A percentile compares a stretch with the other conserved stretches of the same genome.
phyloP scores from a whole-genome alignment of 2,329 filamentous ascomycete species.

The Geosmithia morbida region DNA sequence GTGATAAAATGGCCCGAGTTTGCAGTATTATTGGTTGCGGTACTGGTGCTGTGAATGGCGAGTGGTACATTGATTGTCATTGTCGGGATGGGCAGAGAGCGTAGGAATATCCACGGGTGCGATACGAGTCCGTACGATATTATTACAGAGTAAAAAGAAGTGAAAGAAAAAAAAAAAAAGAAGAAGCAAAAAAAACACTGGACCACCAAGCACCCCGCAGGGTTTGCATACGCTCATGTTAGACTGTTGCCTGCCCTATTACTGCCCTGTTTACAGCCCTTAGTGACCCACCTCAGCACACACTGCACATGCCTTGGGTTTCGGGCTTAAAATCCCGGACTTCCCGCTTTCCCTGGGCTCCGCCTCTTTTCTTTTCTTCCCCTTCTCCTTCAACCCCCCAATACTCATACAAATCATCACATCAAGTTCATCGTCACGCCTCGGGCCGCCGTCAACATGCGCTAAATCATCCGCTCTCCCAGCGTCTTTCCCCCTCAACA shows the following conservation, averaged over 20 bases:
- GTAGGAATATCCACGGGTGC: background rate
- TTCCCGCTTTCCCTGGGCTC: slow-evolving; percentile 9
- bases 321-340: slow-evolving; percentile 3
- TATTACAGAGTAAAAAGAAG: background rate
- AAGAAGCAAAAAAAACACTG: too few relatives aligned
- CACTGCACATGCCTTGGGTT: slow-evolving; percentile 1
- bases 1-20: too few relatives aligned
- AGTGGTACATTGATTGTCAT: too few relatives aligned
- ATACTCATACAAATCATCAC: slow-evolving; percentile 14
- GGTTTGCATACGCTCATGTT: background rate
- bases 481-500: slow-evolving; percentile 16
- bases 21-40: too few relatives aligned
- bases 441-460: slow-evolving; percentile 37
- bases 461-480: slow-evolving; percentile 34
- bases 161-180: background rate
- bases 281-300: background rate
- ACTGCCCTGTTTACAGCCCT: too few relatives aligned
- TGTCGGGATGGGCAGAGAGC: too few relatives aligned
- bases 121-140: background rate
- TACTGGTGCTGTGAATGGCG: too few relatives aligned
- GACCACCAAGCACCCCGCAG: background rate
- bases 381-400: slow-evolving; percentile 18
- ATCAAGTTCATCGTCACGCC: slow-evolving; percentile 12
- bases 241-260: background rate
- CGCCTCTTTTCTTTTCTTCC: slow-evolving; percentile 10